Base-by-base conservation (phyloP, 306 rosid species). In the Sphenostylis stenocarpa region DNA sequence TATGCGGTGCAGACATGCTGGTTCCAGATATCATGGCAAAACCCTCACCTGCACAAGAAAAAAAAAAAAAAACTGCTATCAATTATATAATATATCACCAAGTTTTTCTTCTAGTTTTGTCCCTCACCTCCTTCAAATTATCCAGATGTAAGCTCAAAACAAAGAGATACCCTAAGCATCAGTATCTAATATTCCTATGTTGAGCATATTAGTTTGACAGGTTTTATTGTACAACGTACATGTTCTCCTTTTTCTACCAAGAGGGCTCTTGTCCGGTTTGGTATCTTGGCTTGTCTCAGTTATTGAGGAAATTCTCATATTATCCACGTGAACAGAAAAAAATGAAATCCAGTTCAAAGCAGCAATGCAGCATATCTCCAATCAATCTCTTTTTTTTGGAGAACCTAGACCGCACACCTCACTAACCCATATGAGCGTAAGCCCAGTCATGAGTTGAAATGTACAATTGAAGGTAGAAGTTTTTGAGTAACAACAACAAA, bases 11-110 rank as follows among this genome's bases (percentile, higher is more conserved):
- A 33, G 99, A 93, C 99, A 96, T 96, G 85, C 99, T 96, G 24
- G 99, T 96, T 87, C 99, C 98, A 64, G 99, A 96, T 71, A 96
- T 93, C 97, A 96, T 88, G 63, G 99, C 99, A 85, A 96, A 96
- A 43, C 87, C 95, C 82, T 93, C 99, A 31, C 99, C 99, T 96
- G 82, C 53, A 67, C 72, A 73, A 72, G 61, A 16, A 66, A 78
- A 80, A 77, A n/a, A 16, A 66, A 78, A 80, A 80, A 5, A 66
- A 64, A 5, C 31, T n/a, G 47, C 26, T 29, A 68, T 55, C 65
- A 78, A 29, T 39, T 51, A 38, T 19, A 23, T 14, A n/a, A 62
- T 3, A 13, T 56, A 24, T 26, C 9, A 33, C 1, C 70, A 16
- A 16, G 39, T 48, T 41, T 65, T 33, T 49, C 26, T 33, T 26